Conservation (phyloP, 371 early-diverging fungal species). For the Capillidium heterosporum region DNA sequence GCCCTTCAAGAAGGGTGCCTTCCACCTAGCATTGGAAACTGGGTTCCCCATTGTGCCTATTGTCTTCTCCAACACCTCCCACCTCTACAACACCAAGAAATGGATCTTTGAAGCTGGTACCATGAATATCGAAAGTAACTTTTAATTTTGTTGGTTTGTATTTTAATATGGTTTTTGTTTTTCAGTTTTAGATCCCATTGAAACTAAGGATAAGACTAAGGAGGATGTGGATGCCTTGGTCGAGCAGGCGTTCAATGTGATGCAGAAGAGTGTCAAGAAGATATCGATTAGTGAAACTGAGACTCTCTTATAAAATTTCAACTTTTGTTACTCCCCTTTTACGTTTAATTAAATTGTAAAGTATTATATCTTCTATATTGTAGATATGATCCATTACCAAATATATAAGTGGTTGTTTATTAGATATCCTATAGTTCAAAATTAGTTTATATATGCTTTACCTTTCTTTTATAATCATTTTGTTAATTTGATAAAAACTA, state of each 20-base stretch:
- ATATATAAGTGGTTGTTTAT: too few relatives aligned
- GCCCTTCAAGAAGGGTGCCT: constrained; percentile 87
- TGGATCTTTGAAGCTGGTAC: constrained; percentile 42
- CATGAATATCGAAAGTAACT: constrained; percentile 45
- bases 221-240: constrained; percentile 16
- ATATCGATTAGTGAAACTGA: not conserved
- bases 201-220: constrained; percentile 31
- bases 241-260: not conserved
- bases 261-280: not conserved
- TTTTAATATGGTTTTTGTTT: not conserved
- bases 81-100: constrained; percentile 41
- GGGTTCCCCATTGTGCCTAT: constrained; percentile 77
- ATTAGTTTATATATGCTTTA: too few relatives aligned
- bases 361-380: too few relatives aligned
- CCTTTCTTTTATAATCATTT: too few relatives aligned
- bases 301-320: too few relatives aligned
- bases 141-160: not conserved
- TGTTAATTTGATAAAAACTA: too few relatives aligned
- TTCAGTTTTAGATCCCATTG: constrained; percentile 54
- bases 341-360: too few relatives aligned
- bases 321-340: too few relatives aligned
- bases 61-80: constrained; percentile 57
- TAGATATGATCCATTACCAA: too few relatives aligned
- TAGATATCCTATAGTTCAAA: too few relatives aligned
- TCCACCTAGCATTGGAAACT: constrained; percentile 78